Evolutionary conservation across 2,329 filamentous ascomycete species (phyloP), one percentile per base, ranked within the genome.

Genomic region (Penicillium corylophilum): DNA sequence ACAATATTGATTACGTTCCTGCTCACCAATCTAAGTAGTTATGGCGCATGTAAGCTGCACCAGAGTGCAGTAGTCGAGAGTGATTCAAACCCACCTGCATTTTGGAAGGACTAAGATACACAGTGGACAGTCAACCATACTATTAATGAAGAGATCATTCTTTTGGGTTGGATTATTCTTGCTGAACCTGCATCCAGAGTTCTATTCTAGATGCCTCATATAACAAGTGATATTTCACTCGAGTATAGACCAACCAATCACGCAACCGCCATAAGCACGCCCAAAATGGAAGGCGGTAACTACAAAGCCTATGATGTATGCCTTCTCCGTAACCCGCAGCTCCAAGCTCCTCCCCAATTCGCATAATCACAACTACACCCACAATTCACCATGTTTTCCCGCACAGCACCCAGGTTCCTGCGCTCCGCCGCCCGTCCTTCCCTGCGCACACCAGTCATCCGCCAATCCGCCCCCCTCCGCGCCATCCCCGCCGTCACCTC

Each of bases 391-490:
- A 71, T 75, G 69, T 56, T 73, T 24, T 66, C 66, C 41, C 68
- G 70, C 56, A 52, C 47, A 53, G 77, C 76, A 0, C 75, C 79
- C 24, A 63, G 69, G 9, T 75, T 80, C 47, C 48, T 65, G 41
- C 58, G 65, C 53, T 63, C 46, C 48, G 52, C 62, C 36, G 18
- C 60, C 42, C 58, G 63, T 24, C 48, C 62, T 28, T 54, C 60
- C 12, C 57, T 63, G 45, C 65, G 58, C 53, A 46, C 54, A 47
- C 13, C 22, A 1, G 39, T 55, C 36, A 38, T 50, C 20, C 50
- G 51, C 44, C 56, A 46, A 48, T 54, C 48, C 48, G 59, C 46
- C 36, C 46, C 47, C 44, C 47, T 42, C 28, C 44, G 43, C 23
- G 55, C 45, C 51, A 28, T 40, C 33, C 49, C 49, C 49, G 42